Evolutionary conservation across 768 basidiomycete species (phyloP).

Genomic region (Atractiella rhizophila): DNA sequence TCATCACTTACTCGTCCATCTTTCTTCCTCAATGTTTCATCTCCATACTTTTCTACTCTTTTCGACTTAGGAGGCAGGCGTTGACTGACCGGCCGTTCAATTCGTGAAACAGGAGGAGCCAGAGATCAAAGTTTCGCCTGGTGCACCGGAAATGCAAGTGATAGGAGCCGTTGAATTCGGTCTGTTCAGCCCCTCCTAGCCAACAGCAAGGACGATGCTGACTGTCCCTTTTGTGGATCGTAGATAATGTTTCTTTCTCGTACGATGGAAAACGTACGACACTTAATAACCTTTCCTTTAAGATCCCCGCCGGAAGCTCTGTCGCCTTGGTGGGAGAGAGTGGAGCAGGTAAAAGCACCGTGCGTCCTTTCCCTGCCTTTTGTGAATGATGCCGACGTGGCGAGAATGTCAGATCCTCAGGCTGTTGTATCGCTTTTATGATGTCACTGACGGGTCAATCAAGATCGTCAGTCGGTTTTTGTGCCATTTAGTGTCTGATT

Average conservation of each 20-base stretch:
- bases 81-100: slow-evolving; percentile 42
- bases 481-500: background rate
- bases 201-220: background rate
- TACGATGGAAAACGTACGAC: slow-evolving; percentile 26
- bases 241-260: slow-evolving; percentile 5
- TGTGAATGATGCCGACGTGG: background rate
- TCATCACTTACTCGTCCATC: slow-evolving; percentile 2
- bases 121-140: slow-evolving; percentile 56
- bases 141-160: slow-evolving; percentile 46
- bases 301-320: slow-evolving; percentile 56
- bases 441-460: slow-evolving; percentile 38
- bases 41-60: background rate
- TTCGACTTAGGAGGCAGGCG: background rate
- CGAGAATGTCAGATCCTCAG: slow-evolving; percentile 18
- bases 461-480: background rate
- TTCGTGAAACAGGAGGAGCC: slow-evolving; percentile 56
- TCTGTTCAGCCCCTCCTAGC: slow-evolving; percentile 68
- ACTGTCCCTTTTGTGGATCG: too few species aligned
- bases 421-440: slow-evolving; percentile 80
- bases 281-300: slow-evolving; percentile 63
- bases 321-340: slow-evolving; percentile 75
- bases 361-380: background rate
- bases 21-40: background rate
- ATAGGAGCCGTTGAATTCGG: slow-evolving; percentile 72
- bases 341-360: slow-evolving; percentile 54